phyloP scores from a whole-genome alignment of 192 early-diverging fungal genomes.

The Funneliformis mosseae region DNA sequence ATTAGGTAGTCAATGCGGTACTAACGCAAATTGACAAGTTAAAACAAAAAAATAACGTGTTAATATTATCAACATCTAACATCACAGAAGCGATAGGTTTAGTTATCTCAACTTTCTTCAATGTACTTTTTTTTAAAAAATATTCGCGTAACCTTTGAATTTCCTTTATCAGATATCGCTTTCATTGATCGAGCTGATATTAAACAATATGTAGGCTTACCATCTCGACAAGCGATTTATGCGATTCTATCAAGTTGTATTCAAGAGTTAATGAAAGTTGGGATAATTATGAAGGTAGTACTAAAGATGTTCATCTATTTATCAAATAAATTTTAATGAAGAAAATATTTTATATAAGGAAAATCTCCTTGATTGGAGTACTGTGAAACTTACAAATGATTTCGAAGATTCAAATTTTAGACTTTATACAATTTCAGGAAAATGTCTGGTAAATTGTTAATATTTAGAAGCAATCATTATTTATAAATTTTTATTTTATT shows the following conservation, averaged over 20 bases:
- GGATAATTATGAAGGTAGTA: too few relatives aligned
- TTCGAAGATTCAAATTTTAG: constrained; percentile 32
- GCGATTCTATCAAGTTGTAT: constrained; percentile 57
- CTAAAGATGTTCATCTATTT: too few relatives aligned
- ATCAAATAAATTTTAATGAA: constrained; percentile 52
- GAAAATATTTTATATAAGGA: constrained; percentile 35
- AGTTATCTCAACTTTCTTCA: too few relatives aligned
- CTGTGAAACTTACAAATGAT: constrained; percentile 41
- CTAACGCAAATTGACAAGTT: constrained; percentile 74
- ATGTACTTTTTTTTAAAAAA: too few relatives aligned
- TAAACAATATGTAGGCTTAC: constrained; percentile 59
- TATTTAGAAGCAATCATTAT: too few relatives aligned
- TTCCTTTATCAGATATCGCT: constrained; percentile 63
- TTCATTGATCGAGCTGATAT: too few relatives aligned
- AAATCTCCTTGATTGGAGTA: constrained; percentile 47
- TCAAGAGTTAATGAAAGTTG: too few relatives aligned
- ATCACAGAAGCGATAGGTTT: constrained; percentile 67
- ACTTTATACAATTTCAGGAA: constrained; percentile 44
- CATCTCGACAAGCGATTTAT: constrained; percentile 56
- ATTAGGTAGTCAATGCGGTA: constrained; percentile 67
- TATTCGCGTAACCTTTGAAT: constrained; percentile 50
- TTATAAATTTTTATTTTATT: too few relatives aligned
- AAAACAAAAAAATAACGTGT: constrained; percentile 58
- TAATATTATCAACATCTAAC: too few relatives aligned
- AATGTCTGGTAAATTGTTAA: too few relatives aligned